Conservation (phyloP, 1,284 basidiomycete genomes). For the Neolentinus lepideus region DNA sequence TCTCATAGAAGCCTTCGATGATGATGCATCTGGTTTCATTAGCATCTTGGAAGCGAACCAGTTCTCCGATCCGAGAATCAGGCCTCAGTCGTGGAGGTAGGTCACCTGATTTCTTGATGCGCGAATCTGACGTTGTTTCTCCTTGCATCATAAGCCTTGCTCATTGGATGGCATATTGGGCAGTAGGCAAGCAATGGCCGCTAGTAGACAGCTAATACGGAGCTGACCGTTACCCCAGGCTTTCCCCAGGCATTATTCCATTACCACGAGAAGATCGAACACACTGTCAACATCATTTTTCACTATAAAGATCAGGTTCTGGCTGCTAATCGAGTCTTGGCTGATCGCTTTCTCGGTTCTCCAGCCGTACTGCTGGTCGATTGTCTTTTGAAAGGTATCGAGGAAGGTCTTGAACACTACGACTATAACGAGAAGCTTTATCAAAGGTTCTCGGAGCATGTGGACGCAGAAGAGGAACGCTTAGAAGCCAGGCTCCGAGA, state of each 20-base stretch:
- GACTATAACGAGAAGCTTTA: background rate
- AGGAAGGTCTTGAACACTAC: background rate
- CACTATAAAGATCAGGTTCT: background rate
- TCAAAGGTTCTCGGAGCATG: background rate
- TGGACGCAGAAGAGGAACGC: slow-evolving; percentile 4
- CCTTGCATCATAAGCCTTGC: slow-evolving; percentile 4
- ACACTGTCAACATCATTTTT: background rate
- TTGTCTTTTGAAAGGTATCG: background rate
- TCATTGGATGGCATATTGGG: slow-evolving; percentile 12
- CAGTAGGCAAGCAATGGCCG: slow-evolving; percentile 2
- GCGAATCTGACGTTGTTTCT: background rate
- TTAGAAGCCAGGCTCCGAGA: background rate
- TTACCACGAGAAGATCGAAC: background rate
- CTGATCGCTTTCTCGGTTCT: background rate
- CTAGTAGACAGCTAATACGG: background rate
- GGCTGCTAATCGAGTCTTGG: background rate
- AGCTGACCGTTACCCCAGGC: background rate
- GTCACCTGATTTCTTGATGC: background rate
- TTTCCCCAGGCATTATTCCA: slow-evolving; percentile 1
- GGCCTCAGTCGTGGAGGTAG: slow-evolving; percentile 3
- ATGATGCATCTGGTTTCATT: slow-evolving; percentile 10
- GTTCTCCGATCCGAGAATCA: slow-evolving; percentile 3
- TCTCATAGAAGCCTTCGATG: slow-evolving; percentile 11
- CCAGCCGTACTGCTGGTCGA: background rate
- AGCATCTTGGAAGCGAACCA: slow-evolving; percentile 8